Base-by-base conservation (phyloP, 768 basidiomycete species). In the Cyclocybe cylindracea region DNA sequence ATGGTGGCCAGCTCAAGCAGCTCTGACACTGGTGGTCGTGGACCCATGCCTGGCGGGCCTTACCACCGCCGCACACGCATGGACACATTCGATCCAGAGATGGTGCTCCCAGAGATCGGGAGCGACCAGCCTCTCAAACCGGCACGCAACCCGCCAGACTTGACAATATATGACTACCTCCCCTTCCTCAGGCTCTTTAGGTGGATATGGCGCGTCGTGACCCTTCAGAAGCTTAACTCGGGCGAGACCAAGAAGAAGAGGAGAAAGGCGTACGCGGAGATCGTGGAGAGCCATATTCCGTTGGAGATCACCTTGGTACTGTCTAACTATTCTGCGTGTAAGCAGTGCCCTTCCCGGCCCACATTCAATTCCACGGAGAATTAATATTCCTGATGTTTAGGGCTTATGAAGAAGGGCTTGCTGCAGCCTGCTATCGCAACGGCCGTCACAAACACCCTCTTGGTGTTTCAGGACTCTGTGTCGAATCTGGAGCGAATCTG, bases 211-310 rank as follows among this genome's bases (percentile, higher is more conserved):
- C 46, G 49, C 10, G 40, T 49, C 10, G 32, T 61, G 7, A 51
- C 48, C 10, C 46, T 38, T 13, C 49, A 48, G n/a, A 35, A 40
- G 7, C 36, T 44, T 1, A 48, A 54, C 13, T 16, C 29, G 31
- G 24, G 24, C 24, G 24, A 24, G 5, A 24, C 24, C 24, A 24
- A 24, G 24, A 24, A 24, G 24, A 48, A 38, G 34, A 48, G 49
- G 45, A 59, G 52, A 29, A 56, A 58, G 18, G 55, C 50, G 0
- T 59, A 57, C 44, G 14, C 51, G 9, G 60, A 61, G 24, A 58
- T 60, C 77, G 69, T 77, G 5, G 81, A 84, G 61, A 80, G 82
- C 49, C 84, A 86, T 59, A 79, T 88, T 8, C 85, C 85, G 0
- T 68, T 85, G 10, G 83, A 85, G 66, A 79, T 85, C 51, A 71